Base-by-base conservation (phyloP, 2,329 filamentous ascomycete genomes). In the Leptographium flavum region DNA sequence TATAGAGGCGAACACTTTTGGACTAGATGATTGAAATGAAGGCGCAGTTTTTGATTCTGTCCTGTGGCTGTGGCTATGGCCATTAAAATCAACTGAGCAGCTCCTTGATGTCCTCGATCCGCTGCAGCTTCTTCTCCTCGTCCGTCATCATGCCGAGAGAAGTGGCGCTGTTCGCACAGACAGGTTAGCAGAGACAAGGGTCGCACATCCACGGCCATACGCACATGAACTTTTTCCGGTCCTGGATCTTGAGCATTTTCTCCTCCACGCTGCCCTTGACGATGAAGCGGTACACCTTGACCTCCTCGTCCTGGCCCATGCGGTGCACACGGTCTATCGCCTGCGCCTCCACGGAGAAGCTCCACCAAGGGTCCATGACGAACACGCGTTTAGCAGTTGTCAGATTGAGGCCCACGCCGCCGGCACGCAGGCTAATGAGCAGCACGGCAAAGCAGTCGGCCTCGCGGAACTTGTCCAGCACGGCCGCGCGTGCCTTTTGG, bases 361-460 rank as follows among this genome's bases (percentile, higher is more conserved):
- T 93, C 92, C 92, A 98, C 92, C 92, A 98, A 0, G 92, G 92
- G 62, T 98, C 92, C 92, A 98, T 96, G 84, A 98, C 93, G 66
- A 83, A 98, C 5, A 98, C 93, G 45, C 85, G 71, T 51, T 81
- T 86, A 6, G 92, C 92, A 53, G 80, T 81, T 0, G 90, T 96
- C 49, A 98, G 64, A 58, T 98, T 98, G 37, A 98, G 69, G 0
- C 92, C 92, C 0, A 98, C 92, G 22, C 92, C 93, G 5, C 93
- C 92, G 0, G 93, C 92, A 19, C 87, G 75, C 46, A 98, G 68
- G 54, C 82, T 90, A 43, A 98, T 74, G 2, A 98, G 69, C 4
- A 98, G 67, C 1, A 98, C 76, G 3, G 74, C 75, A 22, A 86
- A 85, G 41, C 73, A 76, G 2, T 67, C 60, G 47, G 69, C 61